Percentiles rank a stretch among this genome's conserved stretches.
Conservation (phyloP, 164 flowering plant species). For the Liquidambar formosana region DNA sequence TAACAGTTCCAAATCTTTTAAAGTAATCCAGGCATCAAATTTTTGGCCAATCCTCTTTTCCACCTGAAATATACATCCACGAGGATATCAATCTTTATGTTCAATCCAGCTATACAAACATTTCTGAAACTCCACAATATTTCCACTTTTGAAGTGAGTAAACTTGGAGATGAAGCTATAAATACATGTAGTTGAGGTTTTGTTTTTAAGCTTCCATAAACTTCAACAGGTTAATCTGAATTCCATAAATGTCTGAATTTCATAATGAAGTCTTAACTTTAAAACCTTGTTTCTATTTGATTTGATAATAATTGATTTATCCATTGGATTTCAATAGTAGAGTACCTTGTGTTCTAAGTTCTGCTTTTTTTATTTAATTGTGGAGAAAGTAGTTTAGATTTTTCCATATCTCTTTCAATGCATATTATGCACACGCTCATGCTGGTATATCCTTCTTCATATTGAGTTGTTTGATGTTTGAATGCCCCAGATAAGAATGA, state of each 20-base stretch:
- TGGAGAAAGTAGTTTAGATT: neutral
- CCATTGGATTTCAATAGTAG: neutral
- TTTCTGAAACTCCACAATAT: no score
- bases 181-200: neutral
- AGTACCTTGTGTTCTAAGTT: neutral
- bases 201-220: neutral
- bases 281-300: neutral
- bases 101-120: no score
- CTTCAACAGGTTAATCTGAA: no score
- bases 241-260: neutral
- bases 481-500: slow-evolving; percentile 19
- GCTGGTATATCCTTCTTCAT: neutral
- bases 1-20: no score
- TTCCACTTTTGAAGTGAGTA: no score
- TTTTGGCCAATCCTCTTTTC: no score
- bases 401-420: neutral
- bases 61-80: no score
- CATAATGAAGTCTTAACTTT: neutral
- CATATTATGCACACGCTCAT: neutral
- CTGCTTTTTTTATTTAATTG: neutral
- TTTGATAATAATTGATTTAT: neutral
- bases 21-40: no score
- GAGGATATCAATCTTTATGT: no score
- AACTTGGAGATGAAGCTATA: no score
- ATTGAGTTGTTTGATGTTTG: slow-evolving; percentile 9